Percentiles rank a stretch among this genome's conserved stretches.
Evolutionary conservation across 202 grass and related monocot genomes (phyloP).

Genomic region (Hordeum pubiflorum): DNA sequence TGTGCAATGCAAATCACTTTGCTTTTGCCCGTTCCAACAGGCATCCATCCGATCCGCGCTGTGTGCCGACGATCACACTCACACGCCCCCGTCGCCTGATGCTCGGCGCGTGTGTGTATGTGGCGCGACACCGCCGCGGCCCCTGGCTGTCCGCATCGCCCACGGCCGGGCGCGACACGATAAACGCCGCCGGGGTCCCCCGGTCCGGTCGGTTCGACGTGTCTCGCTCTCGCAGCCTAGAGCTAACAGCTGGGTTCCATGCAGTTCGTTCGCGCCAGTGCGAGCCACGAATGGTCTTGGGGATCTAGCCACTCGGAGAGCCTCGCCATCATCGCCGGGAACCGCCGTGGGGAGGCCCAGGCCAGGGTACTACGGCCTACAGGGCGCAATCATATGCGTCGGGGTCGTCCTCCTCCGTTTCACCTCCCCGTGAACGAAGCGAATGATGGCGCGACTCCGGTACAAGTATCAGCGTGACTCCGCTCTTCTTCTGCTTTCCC

Average conservation of each 20-base stretch:
- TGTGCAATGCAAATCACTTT: too few relatives aligned
- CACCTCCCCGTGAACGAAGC: neutral
- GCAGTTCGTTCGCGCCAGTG: neutral
- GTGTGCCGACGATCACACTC: too few relatives aligned
- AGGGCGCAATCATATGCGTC: neutral
- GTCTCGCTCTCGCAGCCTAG: too few relatives aligned
- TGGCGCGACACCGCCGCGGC: neutral
- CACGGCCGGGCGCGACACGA: neutral
- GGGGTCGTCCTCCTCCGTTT: neutral
- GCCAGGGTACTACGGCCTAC: neutral
- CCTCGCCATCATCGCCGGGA: neutral
- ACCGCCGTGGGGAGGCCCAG: too few relatives aligned
- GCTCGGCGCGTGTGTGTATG: neutral
- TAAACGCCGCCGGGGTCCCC: too few relatives aligned
- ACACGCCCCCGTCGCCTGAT: neutral
- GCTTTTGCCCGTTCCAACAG: too few relatives aligned
- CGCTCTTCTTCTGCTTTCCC: too few relatives aligned
- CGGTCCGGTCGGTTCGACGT: too few relatives aligned
- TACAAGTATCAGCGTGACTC: too few relatives aligned
- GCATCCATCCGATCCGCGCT: too few relatives aligned
- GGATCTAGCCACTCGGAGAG: too few relatives aligned
- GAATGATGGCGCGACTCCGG: neutral
- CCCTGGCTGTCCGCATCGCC: neutral
- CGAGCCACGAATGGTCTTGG: neutral
- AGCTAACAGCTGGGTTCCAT: neutral